Evolutionary conservation across 352 stramenopile genomes (phyloP), one percentile per base, ranked within the genome.

Genomic region (Albugo laibachii): DNA sequence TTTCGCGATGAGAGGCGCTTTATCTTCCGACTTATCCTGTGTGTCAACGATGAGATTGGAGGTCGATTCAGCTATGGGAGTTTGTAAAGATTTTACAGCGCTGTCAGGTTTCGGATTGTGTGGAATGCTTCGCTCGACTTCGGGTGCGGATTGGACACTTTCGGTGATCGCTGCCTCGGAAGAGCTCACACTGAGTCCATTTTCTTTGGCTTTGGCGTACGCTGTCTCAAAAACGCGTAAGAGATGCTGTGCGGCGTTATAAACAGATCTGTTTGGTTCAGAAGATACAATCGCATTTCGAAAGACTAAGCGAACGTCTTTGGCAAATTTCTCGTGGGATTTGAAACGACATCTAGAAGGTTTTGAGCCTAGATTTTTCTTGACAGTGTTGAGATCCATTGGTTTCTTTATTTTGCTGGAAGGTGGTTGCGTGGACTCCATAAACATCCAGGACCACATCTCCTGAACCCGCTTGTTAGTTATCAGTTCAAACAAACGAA

Each of bases 391-490:
- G 20, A 91, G 53, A 53, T 86, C 77, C 77, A 91, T 91, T 56
- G 69, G 71, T 49, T 75, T 81, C 49, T 84, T 84, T 52, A 84
- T 74, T 44, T 88, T 54, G 42, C 76, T 31, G 1, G 72, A 59
- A 47, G 86, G 79, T 40, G 49, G 56, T 14, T 57, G 53, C 50
- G 86, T 74, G 19, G 73, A 74, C 49, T 57, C 63, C 73, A 89
- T 84, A 55, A 89, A 89, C 20, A 84, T 70, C 75, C 75, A 87
- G 1, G 75, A 87, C 75, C 75, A 87, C 60, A 66, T 87, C 55
- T 87, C 70, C 58, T 87, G 75, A 37, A 87, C 70, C 40, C 70
- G 69, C 52, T 76, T 66, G 52, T 87, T 87, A 18, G 62, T 83
- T 49, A 87, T 62, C 49, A 84, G 56, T 36, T 84, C 69, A 49